Evolutionary conservation across 1,139 yeast genomes (phyloP), one percentile per base, ranked within the genome.

Genomic region (Hyphopichia fennica): DNA sequence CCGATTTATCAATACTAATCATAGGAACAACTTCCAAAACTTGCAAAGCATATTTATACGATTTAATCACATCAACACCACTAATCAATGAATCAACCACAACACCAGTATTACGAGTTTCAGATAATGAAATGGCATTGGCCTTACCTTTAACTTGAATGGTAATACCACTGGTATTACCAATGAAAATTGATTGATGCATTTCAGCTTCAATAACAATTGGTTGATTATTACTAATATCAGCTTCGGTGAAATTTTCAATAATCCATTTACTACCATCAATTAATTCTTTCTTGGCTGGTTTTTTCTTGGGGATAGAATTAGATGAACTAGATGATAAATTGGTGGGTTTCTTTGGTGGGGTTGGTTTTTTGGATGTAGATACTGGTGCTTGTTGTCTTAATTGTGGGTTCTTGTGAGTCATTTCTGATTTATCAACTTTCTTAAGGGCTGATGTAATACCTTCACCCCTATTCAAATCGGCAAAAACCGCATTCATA

Each of bases 371-470:
- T 52, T 78, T 79, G 53, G 77, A 75, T 27, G 66, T 54, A 5
- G 59, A 51, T 11, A 60, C 43, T 2, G 65, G 54, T 3, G 72
- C 65, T 3, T 74, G 63, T 10, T 73, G 76, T 58, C 96, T 84
- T 53, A 89, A 72, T 35, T 75, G 84, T 4, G 97, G 97, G 64
- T 90, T 90, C 68, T 90, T 91, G 66, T 90, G 97, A 27, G 96
- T 89, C 95, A 88, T 89, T 67, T 90, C 87, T 16, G 95, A 85
- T 67, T 82, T 87, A 53, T 90, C 97, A 35, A 93, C 98, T 65
- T 93, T 93, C 61, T 85, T 88, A 55, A 95, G 80, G 4, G 90
- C 87, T 23, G 91, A 72, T 2, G 98, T 91, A 55, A 95, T 85
- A 33, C 68, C 69, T 51, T 83, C 87, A 43, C 99, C 99, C 67